phyloP scores from a whole-genome alignment of 1,284 basidiomycete genomes.

The Irpex sp. region DNA sequence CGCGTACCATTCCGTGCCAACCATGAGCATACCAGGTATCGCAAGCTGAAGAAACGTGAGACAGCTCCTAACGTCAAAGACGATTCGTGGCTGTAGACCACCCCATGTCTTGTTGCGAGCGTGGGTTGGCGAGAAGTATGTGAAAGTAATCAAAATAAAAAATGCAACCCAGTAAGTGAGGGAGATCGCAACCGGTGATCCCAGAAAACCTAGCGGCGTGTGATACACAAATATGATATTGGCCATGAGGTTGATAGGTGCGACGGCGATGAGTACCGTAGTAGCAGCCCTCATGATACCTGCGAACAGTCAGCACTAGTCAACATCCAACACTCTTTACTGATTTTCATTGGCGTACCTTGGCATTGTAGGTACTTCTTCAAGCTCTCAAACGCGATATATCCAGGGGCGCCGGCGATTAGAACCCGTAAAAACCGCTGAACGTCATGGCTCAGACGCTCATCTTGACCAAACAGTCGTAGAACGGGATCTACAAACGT shows the following conservation, averaged over 20 bases:
- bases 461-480: conserved; percentile 59
- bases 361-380: conserved; percentile 81
- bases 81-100: conserved; percentile 43
- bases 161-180: conserved; percentile 71
- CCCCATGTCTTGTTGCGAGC: conserved; percentile 60
- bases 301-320: conserved; percentile 21
- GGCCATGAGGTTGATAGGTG: conserved; percentile 59
- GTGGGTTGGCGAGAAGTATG: conserved; percentile 48
- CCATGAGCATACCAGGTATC: conserved; percentile 72
- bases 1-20: conserved; percentile 72
- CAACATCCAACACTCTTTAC: not conserved
- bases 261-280: conserved; percentile 51
- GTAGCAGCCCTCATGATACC: conserved; percentile 76
- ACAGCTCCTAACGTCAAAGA: conserved; percentile 49
- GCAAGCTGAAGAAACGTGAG: conserved; percentile 58
- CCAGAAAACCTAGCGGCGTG: conserved; percentile 57
- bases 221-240: conserved; percentile 60
- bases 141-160: conserved; percentile 44
- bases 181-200: conserved; percentile 63
- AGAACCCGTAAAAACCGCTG: conserved; percentile 63
- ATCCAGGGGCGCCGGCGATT: conserved; percentile 62
- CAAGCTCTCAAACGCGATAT: conserved; percentile 71
- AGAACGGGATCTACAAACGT: conserved; percentile 56
- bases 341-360: conserved; percentile 37
- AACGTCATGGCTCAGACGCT: conserved; percentile 50